Conservation (phyloP, 495 filamentous ascomycete genomes). For the Patellaria atrata region DNA sequence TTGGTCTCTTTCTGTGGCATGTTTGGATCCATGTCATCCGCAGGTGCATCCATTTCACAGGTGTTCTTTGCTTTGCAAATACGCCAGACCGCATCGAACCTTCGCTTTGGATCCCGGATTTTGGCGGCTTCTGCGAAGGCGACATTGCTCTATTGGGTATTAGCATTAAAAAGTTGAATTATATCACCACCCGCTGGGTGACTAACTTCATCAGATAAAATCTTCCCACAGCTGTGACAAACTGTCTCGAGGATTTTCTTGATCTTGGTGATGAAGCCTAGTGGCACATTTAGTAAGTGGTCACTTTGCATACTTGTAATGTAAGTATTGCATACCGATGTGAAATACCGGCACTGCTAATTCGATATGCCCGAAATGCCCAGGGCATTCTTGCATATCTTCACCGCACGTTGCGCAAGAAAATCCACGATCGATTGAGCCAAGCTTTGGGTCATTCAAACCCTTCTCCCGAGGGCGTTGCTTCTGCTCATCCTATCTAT, state of each 20-base stretch:
- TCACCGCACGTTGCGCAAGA: slow-evolving; percentile 93
- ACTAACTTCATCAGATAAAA: slow-evolving; percentile 91
- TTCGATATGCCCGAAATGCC: slow-evolving; percentile 97
- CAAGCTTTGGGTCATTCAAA: slow-evolving; percentile 84
- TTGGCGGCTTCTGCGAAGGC: slow-evolving; percentile 68
- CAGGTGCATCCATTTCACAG: slow-evolving; percentile 58
- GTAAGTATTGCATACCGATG: slow-evolving; percentile 36
- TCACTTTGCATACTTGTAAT: neutral
- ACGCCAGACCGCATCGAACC: slow-evolving; percentile 80
- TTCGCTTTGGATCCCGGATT: slow-evolving; percentile 76
- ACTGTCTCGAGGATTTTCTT: slow-evolving; percentile 97
- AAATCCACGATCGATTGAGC: slow-evolving; percentile 85
- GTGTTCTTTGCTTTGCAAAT: slow-evolving; percentile 72
- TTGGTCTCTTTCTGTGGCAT: slow-evolving; percentile 30
- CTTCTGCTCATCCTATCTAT: slow-evolving; percentile 61
- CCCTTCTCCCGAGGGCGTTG: slow-evolving; percentile 76
- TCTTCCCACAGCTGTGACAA: slow-evolving; percentile 95
- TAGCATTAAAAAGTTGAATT: slow-evolving; percentile 38
- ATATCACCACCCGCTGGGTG: slow-evolving; percentile 39
- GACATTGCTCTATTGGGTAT: slow-evolving; percentile 60
- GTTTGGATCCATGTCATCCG: slow-evolving; percentile 43
- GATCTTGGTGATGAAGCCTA: slow-evolving; percentile 91
- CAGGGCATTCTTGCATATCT: slow-evolving; percentile 85
- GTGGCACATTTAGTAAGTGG: slow-evolving; percentile 23
- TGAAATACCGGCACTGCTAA: slow-evolving; percentile 90